Base-by-base conservation (phyloP, 139 green algal genomes). In the Monoraphidium neglectum region DNA sequence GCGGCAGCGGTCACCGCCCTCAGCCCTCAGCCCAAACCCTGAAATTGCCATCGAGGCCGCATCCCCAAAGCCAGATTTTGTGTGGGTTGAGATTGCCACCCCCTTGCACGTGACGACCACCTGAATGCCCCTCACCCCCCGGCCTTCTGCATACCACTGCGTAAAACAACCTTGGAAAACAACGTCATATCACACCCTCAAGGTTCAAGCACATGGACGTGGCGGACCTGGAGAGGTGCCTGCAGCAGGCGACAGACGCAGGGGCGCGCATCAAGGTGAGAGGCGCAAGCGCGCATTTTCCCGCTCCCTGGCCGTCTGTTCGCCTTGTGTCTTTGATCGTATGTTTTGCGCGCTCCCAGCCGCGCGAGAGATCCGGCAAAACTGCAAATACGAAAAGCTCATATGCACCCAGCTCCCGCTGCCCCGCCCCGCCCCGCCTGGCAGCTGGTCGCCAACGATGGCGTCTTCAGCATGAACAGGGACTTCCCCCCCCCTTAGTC, bases 391-490 rank as follows among this genome's bases (percentile, higher is more conserved):
- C n/a, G n/a, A n/a, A n/a, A n/a, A n/a, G n/a, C n/a, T n/a, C n/a
- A n/a, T n/a, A n/a, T n/a, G n/a, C n/a, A n/a, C n/a, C n/a, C n/a
- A n/a, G n/a, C n/a, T n/a, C n/a, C n/a, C n/a, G n/a, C n/a, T n/a
- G n/a, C n/a, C n/a, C n/a, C n/a, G n/a, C n/a, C n/a, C n/a, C n/a
- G n/a, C n/a, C n/a, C n/a, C n/a, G n/a, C n/a, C n/a, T n/a, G n/a
- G n/a, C n/a, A n/a, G n/a, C 18, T 37, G 15, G 16, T 36, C 5
- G 30, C 3, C 23, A 89, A 84, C n/a, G 84, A 87, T 40, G 83
- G 82, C 36, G 87, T 92, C 3, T 94, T 93, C 74, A 86, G 68
- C 37, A 93, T 94, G 90, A 85, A 93, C 68, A 88, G 90, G 37
- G 53, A 90, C 62, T 73, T 92, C 0, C 84, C 85, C 13, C 83